These are phyloP conservation scores for Cadophora malorum DNA, from an alignment of 2,329 filamentous ascomycete species.

Conservation along the genomic window DNA sequence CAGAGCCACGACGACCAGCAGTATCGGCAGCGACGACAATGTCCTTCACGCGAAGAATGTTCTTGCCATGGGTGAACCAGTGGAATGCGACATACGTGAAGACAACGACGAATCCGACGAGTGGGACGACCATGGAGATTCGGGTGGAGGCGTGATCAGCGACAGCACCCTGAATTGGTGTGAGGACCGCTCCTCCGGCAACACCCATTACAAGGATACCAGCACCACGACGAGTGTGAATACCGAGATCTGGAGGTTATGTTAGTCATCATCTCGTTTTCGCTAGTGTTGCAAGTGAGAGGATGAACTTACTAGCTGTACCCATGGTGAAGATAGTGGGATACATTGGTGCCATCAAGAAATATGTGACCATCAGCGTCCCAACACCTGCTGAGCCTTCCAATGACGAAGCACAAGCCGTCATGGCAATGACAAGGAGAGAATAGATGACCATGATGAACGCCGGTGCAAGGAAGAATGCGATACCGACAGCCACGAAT, in stretches of 20 bases:
- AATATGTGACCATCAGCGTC: constrained; percentile 73
- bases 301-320: constrained; percentile 61
- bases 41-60: constrained; percentile 45
- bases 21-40: constrained; percentile 33
- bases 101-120: constrained; percentile 51
- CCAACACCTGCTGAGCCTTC: constrained; percentile 55
- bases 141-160: constrained; percentile 57
- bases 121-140: constrained; percentile 53
- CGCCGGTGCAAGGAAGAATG: constrained; percentile 53
- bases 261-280: neutral
- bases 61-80: constrained; percentile 45
- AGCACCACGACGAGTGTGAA: constrained; percentile 79
- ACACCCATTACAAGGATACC: constrained; percentile 67
- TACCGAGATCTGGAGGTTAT: constrained; percentile 60
- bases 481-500: constrained; percentile 64
- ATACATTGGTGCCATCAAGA: constrained; percentile 84
- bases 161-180: constrained; percentile 72
- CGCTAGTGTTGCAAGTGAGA: no score
- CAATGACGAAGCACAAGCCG: constrained; percentile 33
- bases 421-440: constrained; percentile 54
- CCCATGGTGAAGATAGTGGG: constrained; percentile 83
- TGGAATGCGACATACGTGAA: constrained; percentile 43
- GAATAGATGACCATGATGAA: constrained; percentile 70
- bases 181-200: constrained; percentile 72
- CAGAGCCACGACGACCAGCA: constrained; percentile 31